These are phyloP conservation scores for Penicillium egyptiacum DNA, from an alignment of 495 filamentous ascomycete genomes.

Conservation along the genomic window DNA sequence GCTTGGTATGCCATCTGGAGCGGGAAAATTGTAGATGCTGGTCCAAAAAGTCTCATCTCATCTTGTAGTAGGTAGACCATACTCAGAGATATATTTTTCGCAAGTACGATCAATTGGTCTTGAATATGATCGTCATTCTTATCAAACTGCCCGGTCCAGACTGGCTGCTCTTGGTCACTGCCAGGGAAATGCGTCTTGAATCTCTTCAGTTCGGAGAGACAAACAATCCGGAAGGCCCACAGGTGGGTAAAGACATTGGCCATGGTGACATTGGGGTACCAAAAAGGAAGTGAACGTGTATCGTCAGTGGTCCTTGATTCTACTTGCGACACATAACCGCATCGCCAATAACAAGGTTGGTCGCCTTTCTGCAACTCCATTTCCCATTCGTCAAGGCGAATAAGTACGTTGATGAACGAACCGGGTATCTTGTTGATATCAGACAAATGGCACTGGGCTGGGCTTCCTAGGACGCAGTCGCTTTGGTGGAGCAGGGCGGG, in stretches of 20 bases:
- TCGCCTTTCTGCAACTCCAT: not conserved
- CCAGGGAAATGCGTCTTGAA: no score
- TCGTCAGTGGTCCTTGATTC: not conserved
- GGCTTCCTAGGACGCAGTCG: no score
- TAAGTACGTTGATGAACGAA: slow-evolving; percentile 8
- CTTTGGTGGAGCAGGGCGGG: slow-evolving; percentile 27
- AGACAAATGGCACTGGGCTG: no score
- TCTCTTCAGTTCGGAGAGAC: slow-evolving; percentile 25
- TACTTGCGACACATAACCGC: no score
- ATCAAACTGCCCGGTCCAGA: no score
- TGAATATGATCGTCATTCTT: not conserved
- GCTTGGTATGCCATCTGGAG: slow-evolving; percentile 13
- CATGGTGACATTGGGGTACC: slow-evolving; percentile 36
- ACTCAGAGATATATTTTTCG: slow-evolving; percentile 33
- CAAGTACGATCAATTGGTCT: slow-evolving; percentile 4
- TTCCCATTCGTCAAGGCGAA: not conserved
- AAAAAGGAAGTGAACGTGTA: slow-evolving; percentile 17
- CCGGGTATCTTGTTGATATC: no score
- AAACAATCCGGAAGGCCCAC: slow-evolving; percentile 40
- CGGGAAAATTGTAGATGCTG: slow-evolving; percentile 36
- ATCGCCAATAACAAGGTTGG: not conserved
- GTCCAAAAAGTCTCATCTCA: slow-evolving; percentile 43
- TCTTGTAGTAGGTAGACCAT: slow-evolving; percentile 42
- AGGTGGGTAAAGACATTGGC: slow-evolving; percentile 38
- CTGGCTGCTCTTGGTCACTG: no score